phyloP scores from a whole-genome alignment of 1,284 basidiomycete species.

The Garcileccinum viscosum region DNA sequence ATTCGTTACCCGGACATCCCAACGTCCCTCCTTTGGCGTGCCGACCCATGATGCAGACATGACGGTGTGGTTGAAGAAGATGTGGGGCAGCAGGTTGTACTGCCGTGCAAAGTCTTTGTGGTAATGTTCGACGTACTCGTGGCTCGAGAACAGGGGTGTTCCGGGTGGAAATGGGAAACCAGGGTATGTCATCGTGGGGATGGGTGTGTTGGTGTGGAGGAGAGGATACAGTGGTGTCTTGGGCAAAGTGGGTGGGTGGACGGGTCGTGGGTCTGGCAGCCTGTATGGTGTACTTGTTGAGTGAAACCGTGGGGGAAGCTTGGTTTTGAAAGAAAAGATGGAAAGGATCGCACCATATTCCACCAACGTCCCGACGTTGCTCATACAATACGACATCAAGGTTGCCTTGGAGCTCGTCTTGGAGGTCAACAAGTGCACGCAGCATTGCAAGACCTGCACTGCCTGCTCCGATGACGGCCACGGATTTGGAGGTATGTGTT shows the following conservation, averaged over 20 bases:
- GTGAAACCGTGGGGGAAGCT: background rate
- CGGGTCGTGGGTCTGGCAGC: slow-evolving; percentile 51
- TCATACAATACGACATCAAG: slow-evolving; percentile 62
- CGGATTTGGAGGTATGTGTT: slow-evolving; percentile 45
- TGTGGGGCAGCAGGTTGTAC: slow-evolving; percentile 46
- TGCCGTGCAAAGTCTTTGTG: slow-evolving; percentile 49
- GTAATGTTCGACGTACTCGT: slow-evolving; percentile 54
- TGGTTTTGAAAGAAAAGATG: background rate
- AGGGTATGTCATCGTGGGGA: slow-evolving; percentile 60
- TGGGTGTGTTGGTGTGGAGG: slow-evolving; percentile 61
- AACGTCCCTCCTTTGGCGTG: slow-evolving; percentile 45
- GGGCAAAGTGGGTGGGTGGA: slow-evolving; percentile 52
- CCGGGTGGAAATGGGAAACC: slow-evolving; percentile 55
- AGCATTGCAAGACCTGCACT: slow-evolving; percentile 60
- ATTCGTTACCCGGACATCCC: slow-evolving; percentile 47
- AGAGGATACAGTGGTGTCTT: slow-evolving; percentile 61
- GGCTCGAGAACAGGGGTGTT: slow-evolving; percentile 56
- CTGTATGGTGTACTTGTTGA: slow-evolving; percentile 24
- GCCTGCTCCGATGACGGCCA: slow-evolving; percentile 59
- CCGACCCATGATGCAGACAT: slow-evolving; percentile 53
- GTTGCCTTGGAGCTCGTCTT: slow-evolving; percentile 40
- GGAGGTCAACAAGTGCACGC: slow-evolving; percentile 56
- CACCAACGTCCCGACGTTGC: slow-evolving; percentile 55
- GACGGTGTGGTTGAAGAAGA: slow-evolving; percentile 54
- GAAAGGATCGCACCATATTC: slow-evolving; percentile 48